Conservation (phyloP, 176 grass and related monocot genomes). For the Oryza australiensis region DNA sequence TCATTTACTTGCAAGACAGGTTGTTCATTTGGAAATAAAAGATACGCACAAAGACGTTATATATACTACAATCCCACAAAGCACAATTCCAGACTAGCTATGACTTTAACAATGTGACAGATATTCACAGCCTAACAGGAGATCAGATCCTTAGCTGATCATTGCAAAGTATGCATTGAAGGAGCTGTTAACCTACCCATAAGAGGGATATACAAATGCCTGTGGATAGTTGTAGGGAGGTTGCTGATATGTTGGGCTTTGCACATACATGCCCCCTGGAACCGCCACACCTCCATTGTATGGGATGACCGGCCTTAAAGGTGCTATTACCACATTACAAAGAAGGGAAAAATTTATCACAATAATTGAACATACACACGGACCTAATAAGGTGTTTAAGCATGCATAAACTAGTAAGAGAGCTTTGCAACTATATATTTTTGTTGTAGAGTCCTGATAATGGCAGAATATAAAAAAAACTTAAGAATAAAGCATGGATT, state of each 20-base stretch:
- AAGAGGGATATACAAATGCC: constrained; percentile 58
- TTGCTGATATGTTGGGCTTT: constrained; percentile 74
- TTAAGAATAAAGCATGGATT: not conserved
- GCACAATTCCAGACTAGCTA: constrained; percentile 49
- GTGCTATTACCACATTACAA: constrained; percentile 58
- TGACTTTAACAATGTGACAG: constrained; percentile 43
- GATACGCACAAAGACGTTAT: constrained; percentile 1
- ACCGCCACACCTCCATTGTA: constrained; percentile 61
- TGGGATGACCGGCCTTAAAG: constrained; percentile 59
- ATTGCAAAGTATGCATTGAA: constrained; percentile 40
- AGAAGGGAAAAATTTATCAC: constrained; percentile 35
- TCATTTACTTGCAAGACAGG: constrained; percentile 22
- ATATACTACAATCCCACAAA: constrained; percentile 29
- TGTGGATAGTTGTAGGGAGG: constrained; percentile 66
- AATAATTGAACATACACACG: constrained; percentile 30
- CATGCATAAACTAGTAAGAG: constrained; percentile 23
- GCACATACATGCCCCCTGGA: constrained; percentile 63
- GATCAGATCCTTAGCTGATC: constrained; percentile 41
- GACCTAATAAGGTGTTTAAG: constrained; percentile 3
- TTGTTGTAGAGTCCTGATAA: not conserved
- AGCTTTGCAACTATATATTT: constrained; percentile 10
- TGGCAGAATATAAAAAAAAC: not conserved
- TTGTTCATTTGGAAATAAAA: constrained; percentile 35
- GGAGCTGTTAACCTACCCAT: constrained; percentile 68
- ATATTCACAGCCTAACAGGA: constrained; percentile 41